A percentile compares a stretch with the other conserved stretches of the same genome.
Conservation (phyloP, 352 stramenopile species). For the Pythium graminicola region DNA sequence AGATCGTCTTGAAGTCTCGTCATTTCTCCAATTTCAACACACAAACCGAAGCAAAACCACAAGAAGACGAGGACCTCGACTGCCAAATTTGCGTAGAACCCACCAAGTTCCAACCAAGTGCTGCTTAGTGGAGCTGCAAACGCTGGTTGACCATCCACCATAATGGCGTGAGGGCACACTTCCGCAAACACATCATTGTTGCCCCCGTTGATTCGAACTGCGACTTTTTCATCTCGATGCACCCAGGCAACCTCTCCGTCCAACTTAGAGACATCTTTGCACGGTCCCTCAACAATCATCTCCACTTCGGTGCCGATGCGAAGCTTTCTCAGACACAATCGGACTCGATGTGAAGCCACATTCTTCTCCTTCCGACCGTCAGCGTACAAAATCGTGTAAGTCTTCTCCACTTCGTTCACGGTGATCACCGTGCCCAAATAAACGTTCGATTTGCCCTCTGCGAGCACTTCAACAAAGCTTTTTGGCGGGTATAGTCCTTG, state of each 20-base stretch:
- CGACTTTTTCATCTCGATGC: slow-evolving; percentile 62
- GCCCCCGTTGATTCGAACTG: slow-evolving; percentile 47
- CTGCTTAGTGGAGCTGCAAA: slow-evolving; percentile 56
- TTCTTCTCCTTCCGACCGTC: slow-evolving; percentile 59
- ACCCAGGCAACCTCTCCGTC: slow-evolving; percentile 68
- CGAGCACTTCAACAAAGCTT: slow-evolving; percentile 43
- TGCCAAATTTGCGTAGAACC: slow-evolving; percentile 47
- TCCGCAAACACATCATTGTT: slow-evolving; percentile 67
- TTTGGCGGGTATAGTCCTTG: slow-evolving; percentile 28
- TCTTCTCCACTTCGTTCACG: slow-evolving; percentile 37
- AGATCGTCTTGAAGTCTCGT: slow-evolving; percentile 27
- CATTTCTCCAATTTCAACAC: slow-evolving; percentile 57
- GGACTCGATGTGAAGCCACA: slow-evolving; percentile 41
- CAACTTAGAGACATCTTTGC: slow-evolving; percentile 65
- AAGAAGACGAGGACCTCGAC: slow-evolving; percentile 41
- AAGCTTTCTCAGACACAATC: slow-evolving; percentile 44
- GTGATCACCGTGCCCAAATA: slow-evolving; percentile 39
- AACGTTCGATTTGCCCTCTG: slow-evolving; percentile 34
- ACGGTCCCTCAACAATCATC: slow-evolving; percentile 66
- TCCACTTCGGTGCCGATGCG: slow-evolving; percentile 60
- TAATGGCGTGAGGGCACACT: slow-evolving; percentile 53
- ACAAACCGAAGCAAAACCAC: slow-evolving; percentile 55
- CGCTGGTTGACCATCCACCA: slow-evolving; percentile 54
- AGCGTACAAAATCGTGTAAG: slow-evolving; percentile 48
- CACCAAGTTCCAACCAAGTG: slow-evolving; percentile 53